Conservation (phyloP, 805 yeast genomes). For the Kazachstania kunashirensis region DNA sequence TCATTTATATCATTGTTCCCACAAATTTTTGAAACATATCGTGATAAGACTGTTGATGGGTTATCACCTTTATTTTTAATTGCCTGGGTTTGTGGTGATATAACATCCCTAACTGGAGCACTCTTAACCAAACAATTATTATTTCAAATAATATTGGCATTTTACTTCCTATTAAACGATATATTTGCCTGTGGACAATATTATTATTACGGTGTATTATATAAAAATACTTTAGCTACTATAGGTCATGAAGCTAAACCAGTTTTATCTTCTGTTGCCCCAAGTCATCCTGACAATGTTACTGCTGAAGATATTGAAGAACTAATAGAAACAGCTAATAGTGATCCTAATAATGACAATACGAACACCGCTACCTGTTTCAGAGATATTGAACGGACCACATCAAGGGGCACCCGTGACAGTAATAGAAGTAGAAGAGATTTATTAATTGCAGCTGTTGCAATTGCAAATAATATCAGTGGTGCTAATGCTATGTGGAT, state of each 20-base stretch:
- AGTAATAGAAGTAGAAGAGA: conserved; percentile 8
- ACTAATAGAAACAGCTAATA: neutral
- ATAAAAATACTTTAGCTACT: conserved; percentile 26
- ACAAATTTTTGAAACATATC: conserved; percentile 46
- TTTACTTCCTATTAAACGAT: conserved; percentile 70
- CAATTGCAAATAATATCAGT: conserved; percentile 19
- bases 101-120: conserved; percentile 57
- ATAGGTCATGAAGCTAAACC: conserved; percentile 29
- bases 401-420: conserved; percentile 5
- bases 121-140: conserved; percentile 64
- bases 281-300: neutral
- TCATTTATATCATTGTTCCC: conserved; percentile 45
- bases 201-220: conserved; percentile 46
- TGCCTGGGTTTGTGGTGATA: conserved; percentile 37
- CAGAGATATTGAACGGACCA: conserved; percentile 2
- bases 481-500: conserved; percentile 5
- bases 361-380: neutral
- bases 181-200: conserved; percentile 57
- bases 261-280: conserved; percentile 4
- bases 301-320: conserved; percentile 2
- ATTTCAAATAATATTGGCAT: conserved; percentile 67
- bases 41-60: conserved; percentile 51
- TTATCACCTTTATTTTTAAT: conserved; percentile 44
- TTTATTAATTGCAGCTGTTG: conserved; percentile 16
- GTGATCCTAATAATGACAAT: neutral